Percentiles rank a stretch among this genome's conserved stretches.
phyloP scores from a whole-genome alignment of 2,329 filamentous ascomycete genomes.

The Neofusicoccum cordaticola region DNA sequence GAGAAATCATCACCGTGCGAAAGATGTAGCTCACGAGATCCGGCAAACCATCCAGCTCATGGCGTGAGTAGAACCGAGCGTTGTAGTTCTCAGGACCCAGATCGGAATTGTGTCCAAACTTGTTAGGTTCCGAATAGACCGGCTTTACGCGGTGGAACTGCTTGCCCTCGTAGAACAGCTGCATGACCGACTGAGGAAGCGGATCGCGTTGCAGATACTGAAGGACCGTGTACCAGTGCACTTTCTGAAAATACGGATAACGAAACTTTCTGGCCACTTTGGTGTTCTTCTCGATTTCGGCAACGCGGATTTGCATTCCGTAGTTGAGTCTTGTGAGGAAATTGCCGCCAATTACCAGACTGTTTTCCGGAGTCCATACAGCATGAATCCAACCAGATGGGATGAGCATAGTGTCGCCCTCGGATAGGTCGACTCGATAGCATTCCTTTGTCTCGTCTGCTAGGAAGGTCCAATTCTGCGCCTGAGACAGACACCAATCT shows the following conservation, averaged over 20 bases:
- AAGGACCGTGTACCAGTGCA: slow-evolving; percentile 66
- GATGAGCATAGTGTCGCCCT: slow-evolving; percentile 69
- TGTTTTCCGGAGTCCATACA: slow-evolving; percentile 68
- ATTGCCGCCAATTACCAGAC: slow-evolving; percentile 68
- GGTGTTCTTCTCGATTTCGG: slow-evolving; percentile 65
- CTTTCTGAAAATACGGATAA: slow-evolving; percentile 67
- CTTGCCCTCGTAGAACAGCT: slow-evolving; percentile 55
- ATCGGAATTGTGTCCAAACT: slow-evolving; percentile 50
- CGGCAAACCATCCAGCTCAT: slow-evolving; percentile 59
- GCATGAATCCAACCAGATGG: slow-evolving; percentile 71
- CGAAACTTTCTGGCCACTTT: slow-evolving; percentile 64
- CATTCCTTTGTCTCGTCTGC: slow-evolving; percentile 64
- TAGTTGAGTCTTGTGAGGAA: slow-evolving; percentile 65
- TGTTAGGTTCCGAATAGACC: slow-evolving; percentile 58
- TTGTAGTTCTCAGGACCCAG: slow-evolving; percentile 55
- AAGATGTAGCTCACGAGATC: slow-evolving; percentile 61
- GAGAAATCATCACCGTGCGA: slow-evolving; percentile 60
- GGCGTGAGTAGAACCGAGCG: slow-evolving; percentile 60
- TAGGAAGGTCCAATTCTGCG: slow-evolving; percentile 65
- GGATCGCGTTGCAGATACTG: slow-evolving; percentile 64
- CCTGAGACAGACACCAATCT: slow-evolving; percentile 66
- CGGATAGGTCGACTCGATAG: slow-evolving; percentile 63
- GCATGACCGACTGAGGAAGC: slow-evolving; percentile 55
- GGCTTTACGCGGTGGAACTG: slow-evolving; percentile 56
- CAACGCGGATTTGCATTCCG: slow-evolving; percentile 63